phyloP scores from a whole-genome alignment of 768 basidiomycete species.

The Tulasnella sp. region DNA sequence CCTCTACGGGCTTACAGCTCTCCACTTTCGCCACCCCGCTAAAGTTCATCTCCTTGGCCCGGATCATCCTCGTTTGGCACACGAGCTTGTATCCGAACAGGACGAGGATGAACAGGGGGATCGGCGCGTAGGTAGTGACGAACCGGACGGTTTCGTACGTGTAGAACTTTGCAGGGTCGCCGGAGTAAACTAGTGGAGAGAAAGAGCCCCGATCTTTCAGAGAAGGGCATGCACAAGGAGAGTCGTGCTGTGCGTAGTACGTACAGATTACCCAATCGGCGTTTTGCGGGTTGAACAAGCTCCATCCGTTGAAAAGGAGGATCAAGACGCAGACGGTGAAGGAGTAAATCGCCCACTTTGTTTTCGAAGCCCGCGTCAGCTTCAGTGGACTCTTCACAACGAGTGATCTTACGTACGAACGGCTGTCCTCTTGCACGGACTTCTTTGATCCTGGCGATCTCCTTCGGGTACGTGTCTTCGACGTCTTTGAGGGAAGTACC shows the following conservation, averaged over 20 bases:
- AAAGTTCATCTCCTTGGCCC: conserved; percentile 8
- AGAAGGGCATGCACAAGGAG: background rate
- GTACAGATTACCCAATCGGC: background rate
- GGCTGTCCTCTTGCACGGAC: background rate
- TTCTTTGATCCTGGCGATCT: background rate
- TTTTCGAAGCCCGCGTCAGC: background rate
- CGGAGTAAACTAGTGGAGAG: background rate
- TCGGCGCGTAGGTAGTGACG: conserved; percentile 4
- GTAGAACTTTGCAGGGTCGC: background rate
- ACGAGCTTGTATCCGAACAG: conserved; percentile 18
- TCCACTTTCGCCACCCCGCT: background rate
- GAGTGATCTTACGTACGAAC: background rate
- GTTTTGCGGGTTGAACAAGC: background rate
- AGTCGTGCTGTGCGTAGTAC: background rate
- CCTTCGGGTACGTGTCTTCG: background rate
- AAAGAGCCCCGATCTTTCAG: background rate
- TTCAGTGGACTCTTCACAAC: background rate
- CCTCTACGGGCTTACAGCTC: background rate
- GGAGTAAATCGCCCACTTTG: conserved; percentile 16
- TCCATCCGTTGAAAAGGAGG: conserved; percentile 18
- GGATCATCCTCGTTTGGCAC: conserved; percentile 5
- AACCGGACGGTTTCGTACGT: background rate
- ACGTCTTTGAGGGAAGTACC: background rate
- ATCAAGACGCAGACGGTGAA: conserved; percentile 12
- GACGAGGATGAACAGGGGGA: conserved; percentile 16